These are phyloP conservation scores for Leptographium galeiforme DNA, from an alignment of 2,329 filamentous ascomycete genomes.

Conservation along the genomic window DNA sequence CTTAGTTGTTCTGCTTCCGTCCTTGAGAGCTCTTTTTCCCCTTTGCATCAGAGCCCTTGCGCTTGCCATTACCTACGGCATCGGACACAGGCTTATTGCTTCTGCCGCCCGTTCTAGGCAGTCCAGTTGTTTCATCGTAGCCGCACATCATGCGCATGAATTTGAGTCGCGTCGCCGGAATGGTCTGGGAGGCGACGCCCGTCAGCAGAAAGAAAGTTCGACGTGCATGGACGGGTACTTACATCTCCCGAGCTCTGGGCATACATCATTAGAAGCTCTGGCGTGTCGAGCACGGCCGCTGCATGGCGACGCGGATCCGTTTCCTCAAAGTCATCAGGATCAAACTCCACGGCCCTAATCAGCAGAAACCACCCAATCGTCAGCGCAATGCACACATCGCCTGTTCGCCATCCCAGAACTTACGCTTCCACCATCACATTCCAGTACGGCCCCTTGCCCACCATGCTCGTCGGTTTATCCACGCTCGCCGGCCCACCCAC, in stretches of 20 bases:
- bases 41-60: not conserved
- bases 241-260: slow-evolving; percentile 42
- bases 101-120: not conserved
- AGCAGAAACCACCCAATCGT: not conserved
- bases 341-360: not conserved
- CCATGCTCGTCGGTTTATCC: not conserved
- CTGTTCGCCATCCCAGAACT: not conserved
- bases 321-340: slow-evolving; percentile 21
- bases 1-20: not conserved
- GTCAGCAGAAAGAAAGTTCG: not conserved
- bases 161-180: slow-evolving; percentile 40
- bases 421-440: not conserved
- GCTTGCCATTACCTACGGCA: slow-evolving; percentile 1
- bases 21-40: not conserved
- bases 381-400: not conserved
- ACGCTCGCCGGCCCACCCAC: not conserved
- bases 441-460: not conserved
- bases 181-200: slow-evolving; percentile 26
- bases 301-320: slow-evolving; percentile 35
- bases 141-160: slow-evolving; percentile 45
- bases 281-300: slow-evolving; percentile 38
- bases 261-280: slow-evolving; percentile 46
- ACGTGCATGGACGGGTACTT: slow-evolving; percentile 12
- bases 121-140: slow-evolving; percentile 22
- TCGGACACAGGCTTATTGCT: not conserved